phyloP scores from a whole-genome alignment of 345 rosid species.

The Arabis hirsuta region DNA sequence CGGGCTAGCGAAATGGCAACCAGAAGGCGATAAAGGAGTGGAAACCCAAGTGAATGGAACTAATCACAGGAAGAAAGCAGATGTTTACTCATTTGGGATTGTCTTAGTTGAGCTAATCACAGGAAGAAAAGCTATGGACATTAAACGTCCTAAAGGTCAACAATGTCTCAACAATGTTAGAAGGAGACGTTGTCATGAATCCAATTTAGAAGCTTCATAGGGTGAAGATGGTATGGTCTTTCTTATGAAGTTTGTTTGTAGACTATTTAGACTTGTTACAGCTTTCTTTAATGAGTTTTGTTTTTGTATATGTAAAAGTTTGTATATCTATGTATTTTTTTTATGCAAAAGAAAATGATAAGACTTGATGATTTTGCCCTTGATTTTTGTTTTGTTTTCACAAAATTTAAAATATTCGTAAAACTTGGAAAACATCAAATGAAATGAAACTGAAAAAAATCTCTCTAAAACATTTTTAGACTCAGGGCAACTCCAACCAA shows the following conservation, averaged over 20 bases:
- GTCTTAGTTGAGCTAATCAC: constrained; percentile 94
- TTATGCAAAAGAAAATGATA: no score
- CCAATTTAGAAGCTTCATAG: constrained; percentile 36
- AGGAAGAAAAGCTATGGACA: constrained; percentile 95
- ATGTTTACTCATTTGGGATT: constrained; percentile 92
- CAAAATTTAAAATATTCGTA: no score
- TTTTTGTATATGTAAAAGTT: constrained; percentile 17
- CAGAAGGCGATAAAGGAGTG: constrained; percentile 92
- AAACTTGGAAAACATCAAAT: no score
- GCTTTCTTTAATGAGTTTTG: constrained; percentile 23
- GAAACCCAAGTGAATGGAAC: constrained; percentile 95
- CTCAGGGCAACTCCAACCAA: no score
- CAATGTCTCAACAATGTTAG: constrained; percentile 87
- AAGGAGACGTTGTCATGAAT: constrained; percentile 60
- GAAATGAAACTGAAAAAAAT: no score
- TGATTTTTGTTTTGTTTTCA: no score
- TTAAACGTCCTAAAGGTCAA: constrained; percentile 86
- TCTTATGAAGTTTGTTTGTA: constrained; percentile 32
- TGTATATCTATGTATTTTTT: constrained; percentile 5
- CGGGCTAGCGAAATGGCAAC: constrained; percentile 99
- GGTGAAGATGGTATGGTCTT: background rate
- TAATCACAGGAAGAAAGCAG: constrained; percentile 63
- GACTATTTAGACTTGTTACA: constrained; percentile 26
- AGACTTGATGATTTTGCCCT: no score
- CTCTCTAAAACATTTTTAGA: no score